Base-by-base conservation (phyloP, 495 filamentous ascomycete genomes). In the Pseudomonodictys pantanalensis region DNA sequence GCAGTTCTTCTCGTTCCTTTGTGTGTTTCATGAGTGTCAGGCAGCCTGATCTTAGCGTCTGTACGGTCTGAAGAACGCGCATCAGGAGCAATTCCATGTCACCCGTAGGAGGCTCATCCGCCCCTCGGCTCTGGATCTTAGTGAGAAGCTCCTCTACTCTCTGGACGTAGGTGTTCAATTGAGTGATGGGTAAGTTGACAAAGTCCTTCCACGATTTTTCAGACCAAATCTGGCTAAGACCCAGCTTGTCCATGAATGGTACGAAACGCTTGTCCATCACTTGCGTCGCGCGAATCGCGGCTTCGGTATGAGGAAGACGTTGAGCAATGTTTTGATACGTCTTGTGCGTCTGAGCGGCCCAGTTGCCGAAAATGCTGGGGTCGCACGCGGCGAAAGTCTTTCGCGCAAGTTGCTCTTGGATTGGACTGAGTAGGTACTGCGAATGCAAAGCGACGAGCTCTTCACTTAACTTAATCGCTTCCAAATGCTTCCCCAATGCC, bases 161-260 rank as follows among this genome's bases (percentile, higher is more conserved):
- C 20, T 53, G 24, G 24, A 52, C 29, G 20, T 63, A 57, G 9
- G 58, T 2, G n/a, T 58, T 23, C 0, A 63, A 23, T 33, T 63
- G 60, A 15, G 30, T 26, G 15, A 56, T 22, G 0, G 60, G 60
- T 23, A 63, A 28, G 10, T n/a, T 15, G n/a, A 57, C 23, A 33
- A 20, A 52, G 25, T 63, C 60, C 18, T 57, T 28, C 60, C 60
- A 63, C 8, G 28, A 22, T 30, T 58, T 57, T 2, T 39, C 53
- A 30, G 15, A 33, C 32, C 38, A 63, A 1, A 25, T 25, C 7
- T 17, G n/a, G 17, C 32, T 28, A 3, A 63, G 53, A 46, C 53
- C 53, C 0, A 63, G 28, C 0, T 33, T 20, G 2, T 18, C 22
- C 15, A 57, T n/a, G 23, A 63, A 57, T 3, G 38, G 23, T 2